These are phyloP conservation scores for Ascochyta pisi DNA, from an alignment of 2,329 filamentous ascomycete species.

Conservation along the genomic window DNA sequence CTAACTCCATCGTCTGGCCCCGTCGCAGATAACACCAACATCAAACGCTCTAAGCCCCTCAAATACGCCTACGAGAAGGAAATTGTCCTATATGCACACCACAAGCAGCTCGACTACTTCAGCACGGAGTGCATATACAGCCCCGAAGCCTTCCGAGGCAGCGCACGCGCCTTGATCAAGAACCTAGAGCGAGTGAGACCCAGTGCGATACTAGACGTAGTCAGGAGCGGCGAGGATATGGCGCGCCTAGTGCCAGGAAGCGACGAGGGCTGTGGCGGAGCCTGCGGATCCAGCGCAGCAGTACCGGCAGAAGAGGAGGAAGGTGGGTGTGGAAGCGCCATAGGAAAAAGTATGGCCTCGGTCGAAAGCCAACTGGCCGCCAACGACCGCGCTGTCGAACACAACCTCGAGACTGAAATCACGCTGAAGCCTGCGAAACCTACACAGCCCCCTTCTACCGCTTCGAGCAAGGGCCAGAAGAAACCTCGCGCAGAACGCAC, in stretches of 20 bases:
- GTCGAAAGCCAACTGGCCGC: slow-evolving; percentile 77
- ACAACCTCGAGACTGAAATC: slow-evolving; percentile 72
- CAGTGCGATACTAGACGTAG: slow-evolving; percentile 93
- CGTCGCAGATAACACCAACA: slow-evolving; percentile 75
- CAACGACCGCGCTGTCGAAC: slow-evolving; percentile 65
- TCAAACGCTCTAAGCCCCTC: slow-evolving; percentile 93
- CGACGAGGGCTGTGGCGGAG: slow-evolving; percentile 45
- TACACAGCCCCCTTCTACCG: not conserved
- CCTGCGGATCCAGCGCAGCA: slow-evolving; percentile 44
- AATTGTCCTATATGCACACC: slow-evolving; percentile 95
- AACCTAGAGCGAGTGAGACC: slow-evolving; percentile 91
- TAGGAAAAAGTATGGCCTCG: slow-evolving; percentile 74
- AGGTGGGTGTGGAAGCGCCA: slow-evolving; percentile 77
- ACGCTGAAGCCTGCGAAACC: slow-evolving; percentile 37
- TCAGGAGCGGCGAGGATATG: slow-evolving; percentile 95
- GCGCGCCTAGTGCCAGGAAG: slow-evolving; percentile 76
- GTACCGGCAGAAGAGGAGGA: slow-evolving; percentile 68
- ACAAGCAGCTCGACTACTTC: slow-evolving; percentile 97
- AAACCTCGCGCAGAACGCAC: slow-evolving; percentile 25
- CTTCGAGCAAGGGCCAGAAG: slow-evolving; percentile 23
- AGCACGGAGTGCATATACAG: slow-evolving; percentile 99
- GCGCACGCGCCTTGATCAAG: slow-evolving; percentile 90
- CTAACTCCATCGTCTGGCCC: slow-evolving; percentile 19
- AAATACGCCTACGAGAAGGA: slow-evolving; percentile 99
- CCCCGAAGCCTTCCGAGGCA: slow-evolving; percentile 93